Evolutionary conservation across 768 basidiomycete species (phyloP), one percentile per base, ranked within the genome.

Genomic region (Lactarius deliciosus): DNA sequence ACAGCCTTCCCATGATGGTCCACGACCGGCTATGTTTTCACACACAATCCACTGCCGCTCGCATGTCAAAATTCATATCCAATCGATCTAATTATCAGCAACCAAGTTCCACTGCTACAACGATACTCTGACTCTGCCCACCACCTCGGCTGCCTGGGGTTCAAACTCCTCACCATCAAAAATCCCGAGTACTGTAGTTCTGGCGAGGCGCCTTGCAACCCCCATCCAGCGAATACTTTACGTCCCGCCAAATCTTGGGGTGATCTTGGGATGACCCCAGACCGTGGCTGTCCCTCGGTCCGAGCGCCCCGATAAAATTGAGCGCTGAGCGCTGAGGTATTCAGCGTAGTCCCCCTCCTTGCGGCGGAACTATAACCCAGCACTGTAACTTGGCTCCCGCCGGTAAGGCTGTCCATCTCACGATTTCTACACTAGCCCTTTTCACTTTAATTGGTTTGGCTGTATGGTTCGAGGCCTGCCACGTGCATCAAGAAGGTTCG

Each of bases 1-100:
- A 65, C 61, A 40, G 56, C 65, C 65, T 32, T 60, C 50, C 50
- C 15, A 13, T 15, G 25, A 20, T 25, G 36, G 36, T 16, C 65
- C 56, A 5, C n/a, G 15, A 28, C 28, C 9, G 3, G 45, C 22
- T 30, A 32, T 34, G 6, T 65, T 65, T 61, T 65, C 64, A 38
- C 60, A 38, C 60, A 65, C 56, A 28, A 61, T 53, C 22, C 18
- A 13, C 41, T 40, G 43, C 36, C 34, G 34, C 13, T n/a, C 58
- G 8, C 59, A 43, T 50, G 10, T 2, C 22, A 8, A 13, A 8
- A 13, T 22, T 25, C 50, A 22, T 30, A 15, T 41, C 28, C 34
- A 18, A 25, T n/a, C 22, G 25, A 9, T 18, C 38, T 32, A 38
- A 30, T 54, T 30, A 41, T 57, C 43, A 41, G n/a, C 54, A 63